Conservation (phyloP, 805 yeast genomes). For the Starmerella vitae region DNA sequence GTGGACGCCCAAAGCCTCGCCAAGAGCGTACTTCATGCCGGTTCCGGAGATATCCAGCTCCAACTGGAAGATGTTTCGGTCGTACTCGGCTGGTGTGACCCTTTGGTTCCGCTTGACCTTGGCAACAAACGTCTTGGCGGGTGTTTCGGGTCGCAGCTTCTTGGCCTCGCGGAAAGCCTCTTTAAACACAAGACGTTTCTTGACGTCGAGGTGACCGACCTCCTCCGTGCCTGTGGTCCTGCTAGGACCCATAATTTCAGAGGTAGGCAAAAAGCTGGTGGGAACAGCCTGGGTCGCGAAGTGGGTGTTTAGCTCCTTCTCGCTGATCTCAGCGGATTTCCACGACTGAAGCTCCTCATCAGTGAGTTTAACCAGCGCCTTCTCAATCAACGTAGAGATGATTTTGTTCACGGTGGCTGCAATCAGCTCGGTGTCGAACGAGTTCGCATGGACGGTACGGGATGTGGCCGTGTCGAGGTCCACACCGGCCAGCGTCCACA, state of each 20-base stretch:
- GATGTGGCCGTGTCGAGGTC: conserved; percentile 55
- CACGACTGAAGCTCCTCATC: conserved; percentile 28
- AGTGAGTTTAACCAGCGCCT: conserved; percentile 26
- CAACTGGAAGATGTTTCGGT: conserved; percentile 90
- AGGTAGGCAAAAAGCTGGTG: conserved; percentile 17
- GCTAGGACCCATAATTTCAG: background rate
- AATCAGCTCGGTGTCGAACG: conserved; percentile 68
- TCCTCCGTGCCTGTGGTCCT: conserved; percentile 28
- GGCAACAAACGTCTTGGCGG: conserved; percentile 70
- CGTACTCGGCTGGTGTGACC: conserved; percentile 78
- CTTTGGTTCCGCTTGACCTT: conserved; percentile 86
- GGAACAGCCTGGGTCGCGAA: conserved; percentile 15
- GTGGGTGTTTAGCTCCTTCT: conserved; percentile 8
- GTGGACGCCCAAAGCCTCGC: conserved; percentile 93
- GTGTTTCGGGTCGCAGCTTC: conserved; percentile 75
- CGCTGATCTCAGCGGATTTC: conserved; percentile 20
- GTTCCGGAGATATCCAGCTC: conserved; percentile 88
- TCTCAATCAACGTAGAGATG: conserved; percentile 22
- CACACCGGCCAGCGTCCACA: conserved; percentile 62
- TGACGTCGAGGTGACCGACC: conserved; percentile 32
- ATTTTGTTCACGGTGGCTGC: conserved; percentile 38
- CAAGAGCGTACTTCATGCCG: conserved; percentile 80
- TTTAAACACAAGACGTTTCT: conserved; percentile 53
- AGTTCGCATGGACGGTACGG: conserved; percentile 66
- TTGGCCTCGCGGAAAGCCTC: conserved; percentile 57